A percentile compares a stretch with the other conserved stretches of the same genome.
phyloP scores from a whole-genome alignment of 2,329 filamentous ascomycete species.

The Penicillium sp. region DNA sequence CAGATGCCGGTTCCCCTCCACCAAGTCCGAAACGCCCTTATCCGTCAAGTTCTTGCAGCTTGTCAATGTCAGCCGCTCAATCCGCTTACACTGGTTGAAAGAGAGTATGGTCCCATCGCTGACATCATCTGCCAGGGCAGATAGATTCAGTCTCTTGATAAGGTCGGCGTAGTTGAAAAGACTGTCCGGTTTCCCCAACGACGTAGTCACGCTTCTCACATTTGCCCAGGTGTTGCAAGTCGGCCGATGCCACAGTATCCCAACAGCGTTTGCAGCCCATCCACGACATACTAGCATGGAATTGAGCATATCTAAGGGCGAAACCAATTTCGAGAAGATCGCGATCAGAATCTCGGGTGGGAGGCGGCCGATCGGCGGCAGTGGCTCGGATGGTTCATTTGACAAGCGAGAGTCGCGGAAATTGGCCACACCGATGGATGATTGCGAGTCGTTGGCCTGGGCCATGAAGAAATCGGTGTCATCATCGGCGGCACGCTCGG shows the following conservation, averaged over 20 bases:
- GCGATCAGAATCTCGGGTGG: conserved; percentile 93
- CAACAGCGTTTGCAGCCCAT: conserved; percentile 90
- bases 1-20: conserved; percentile 75
- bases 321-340: conserved; percentile 81
- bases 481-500: conserved; percentile 66
- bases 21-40: conserved; percentile 72
- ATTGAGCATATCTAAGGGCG: conserved; percentile 72
- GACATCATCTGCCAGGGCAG: conserved; percentile 69
- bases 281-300: conserved; percentile 93
- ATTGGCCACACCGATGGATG: conserved; percentile 78
- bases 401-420: conserved; percentile 70
- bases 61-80: conserved; percentile 90
- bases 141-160: conserved; percentile 88
- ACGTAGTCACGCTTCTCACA: conserved; percentile 75
- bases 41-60: conserved; percentile 86
- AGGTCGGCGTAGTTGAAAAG: conserved; percentile 89
- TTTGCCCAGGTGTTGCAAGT: conserved; percentile 84
- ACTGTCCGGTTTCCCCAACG: conserved; percentile 68
- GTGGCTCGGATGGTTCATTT: conserved; percentile 41
- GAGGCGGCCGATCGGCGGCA: conserved; percentile 71
- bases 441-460: conserved; percentile 83
- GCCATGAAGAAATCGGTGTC: conserved; percentile 91
- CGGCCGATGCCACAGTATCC: conserved; percentile 90
- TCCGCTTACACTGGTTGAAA: conserved; percentile 78
- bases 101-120: conserved; percentile 87